Percentiles rank a stretch among this genome's conserved stretches.
These are phyloP conservation scores for Henckelia pumila DNA, from an alignment of 257 asterid species.

Conservation along the genomic window DNA sequence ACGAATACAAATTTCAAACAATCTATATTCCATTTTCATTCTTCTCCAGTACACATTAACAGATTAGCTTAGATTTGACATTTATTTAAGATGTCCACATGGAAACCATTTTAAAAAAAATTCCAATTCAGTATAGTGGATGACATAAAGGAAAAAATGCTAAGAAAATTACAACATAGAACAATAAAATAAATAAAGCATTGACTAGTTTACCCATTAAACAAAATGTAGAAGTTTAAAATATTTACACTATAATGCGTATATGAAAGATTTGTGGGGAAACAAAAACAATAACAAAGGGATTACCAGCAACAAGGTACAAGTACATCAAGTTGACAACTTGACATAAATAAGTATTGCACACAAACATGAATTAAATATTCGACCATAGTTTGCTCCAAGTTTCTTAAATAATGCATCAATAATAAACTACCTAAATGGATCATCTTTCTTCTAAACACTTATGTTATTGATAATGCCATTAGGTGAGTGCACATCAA, in stretches of 20 bases:
- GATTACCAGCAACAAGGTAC: background rate
- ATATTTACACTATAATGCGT: background rate
- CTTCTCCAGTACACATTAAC: too few relatives aligned
- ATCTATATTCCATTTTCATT: too few relatives aligned
- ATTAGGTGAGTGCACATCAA: conserved; percentile 22
- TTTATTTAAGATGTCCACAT: too few relatives aligned
- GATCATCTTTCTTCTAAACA: background rate
- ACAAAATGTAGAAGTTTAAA: background rate
- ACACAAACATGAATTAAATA: background rate
- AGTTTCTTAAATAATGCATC: background rate
- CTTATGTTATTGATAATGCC: background rate
- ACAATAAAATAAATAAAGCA: background rate
- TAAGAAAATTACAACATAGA: background rate
- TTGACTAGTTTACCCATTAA: background rate
- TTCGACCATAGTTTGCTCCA: background rate
- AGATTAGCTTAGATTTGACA: too few relatives aligned
- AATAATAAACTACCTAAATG: background rate
- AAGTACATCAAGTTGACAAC: background rate
- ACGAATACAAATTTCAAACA: too few relatives aligned
- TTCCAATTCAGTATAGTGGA: background rate
- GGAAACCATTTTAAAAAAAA: background rate
- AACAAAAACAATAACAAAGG: background rate
- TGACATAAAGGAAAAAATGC: background rate
- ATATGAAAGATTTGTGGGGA: background rate
- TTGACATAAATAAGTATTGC: background rate